Percentiles rank a stretch among this genome's conserved stretches.
Conservation (phyloP, 805 yeast genomes). For the Zygoascus ofunaensis region DNA sequence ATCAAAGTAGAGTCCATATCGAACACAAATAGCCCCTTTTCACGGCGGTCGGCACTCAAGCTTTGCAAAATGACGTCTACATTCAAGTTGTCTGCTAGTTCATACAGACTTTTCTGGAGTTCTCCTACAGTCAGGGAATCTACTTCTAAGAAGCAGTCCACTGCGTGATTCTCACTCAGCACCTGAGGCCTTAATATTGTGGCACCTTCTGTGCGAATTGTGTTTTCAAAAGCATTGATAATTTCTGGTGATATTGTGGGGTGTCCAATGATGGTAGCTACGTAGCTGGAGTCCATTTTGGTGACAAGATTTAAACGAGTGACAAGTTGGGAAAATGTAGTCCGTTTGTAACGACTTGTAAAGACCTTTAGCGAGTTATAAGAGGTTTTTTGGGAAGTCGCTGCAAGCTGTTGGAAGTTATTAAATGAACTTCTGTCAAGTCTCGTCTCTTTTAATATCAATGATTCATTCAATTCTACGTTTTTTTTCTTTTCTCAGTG, state of each 20-base stretch:
- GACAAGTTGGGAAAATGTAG: too few relatives aligned
- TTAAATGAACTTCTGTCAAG: not conserved
- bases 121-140: constrained; percentile 14
- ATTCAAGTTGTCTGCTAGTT: constrained; percentile 18
- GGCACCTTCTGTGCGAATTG: constrained; percentile 14
- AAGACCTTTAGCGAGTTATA: not conserved
- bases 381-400: too few relatives aligned
- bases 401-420: not conserved
- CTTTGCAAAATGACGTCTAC: constrained; percentile 40
- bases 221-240: constrained; percentile 11
- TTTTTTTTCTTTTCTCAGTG: too few relatives aligned
- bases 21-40: constrained; percentile 61
- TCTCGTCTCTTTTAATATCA: not conserved
- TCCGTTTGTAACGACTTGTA: too few relatives aligned
- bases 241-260: not conserved
- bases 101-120: constrained; percentile 18
- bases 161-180: constrained; percentile 28
- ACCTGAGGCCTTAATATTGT: constrained; percentile 14
- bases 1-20: constrained; percentile 98
- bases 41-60: constrained; percentile 24
- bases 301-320: not conserved
- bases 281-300: not conserved
- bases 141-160: constrained; percentile 29
- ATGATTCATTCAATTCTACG: too few relatives aligned
- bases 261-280: constrained; percentile 1